Evolutionary conservation across 345 rosid genomes (phyloP), one percentile per base, ranked within the genome.

Genomic region (Euphorbia tirucalli): DNA sequence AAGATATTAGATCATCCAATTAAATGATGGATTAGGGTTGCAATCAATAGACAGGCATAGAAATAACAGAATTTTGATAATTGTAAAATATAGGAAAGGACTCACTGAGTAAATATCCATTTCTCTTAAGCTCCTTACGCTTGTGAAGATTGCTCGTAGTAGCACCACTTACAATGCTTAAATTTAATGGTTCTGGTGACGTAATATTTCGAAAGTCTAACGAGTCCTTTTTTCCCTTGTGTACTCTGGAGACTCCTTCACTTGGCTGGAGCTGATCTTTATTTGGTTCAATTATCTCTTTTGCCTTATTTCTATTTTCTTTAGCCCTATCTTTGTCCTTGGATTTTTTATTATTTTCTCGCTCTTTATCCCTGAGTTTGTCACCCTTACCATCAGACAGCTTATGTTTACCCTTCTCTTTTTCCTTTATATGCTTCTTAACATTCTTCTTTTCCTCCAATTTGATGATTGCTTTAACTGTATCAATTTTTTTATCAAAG

Each of bases 361-460:
- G 65, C 65, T 78, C 77, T 75, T 56, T 74, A 48, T 11, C 46
- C 74, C 78, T 68, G 52, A 82, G 73, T 74, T 78, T 80, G 7
- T 74, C 73, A 80, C 62, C 58, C 81, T 77, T 83, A 44, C 11
- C 57, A 60, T 69, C 71, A 70, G 59, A 74, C 39, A 73, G 84
- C 75, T 74, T 78, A 30, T 41, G 80, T 21, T 74, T 82, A 72
- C 41, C 69, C 72, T 73, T 85, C 66, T 79, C 86, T 71, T 69
- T 74, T 68, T 69, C 75, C 50, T 81, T 87, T 64, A 52, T 56
- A 68, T 64, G 79, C 79, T 79, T 82, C 71, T 68, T 69, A 28
- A 37, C 11, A 57, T 83, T 80, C 54, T 68, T 81, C 77, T 81
- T 78, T 77, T 84, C 88, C 79, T 81, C 31, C 48, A 75, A 52